phyloP scores from a whole-genome alignment of 257 asterid species.

The Thymus quinquecostatus region DNA sequence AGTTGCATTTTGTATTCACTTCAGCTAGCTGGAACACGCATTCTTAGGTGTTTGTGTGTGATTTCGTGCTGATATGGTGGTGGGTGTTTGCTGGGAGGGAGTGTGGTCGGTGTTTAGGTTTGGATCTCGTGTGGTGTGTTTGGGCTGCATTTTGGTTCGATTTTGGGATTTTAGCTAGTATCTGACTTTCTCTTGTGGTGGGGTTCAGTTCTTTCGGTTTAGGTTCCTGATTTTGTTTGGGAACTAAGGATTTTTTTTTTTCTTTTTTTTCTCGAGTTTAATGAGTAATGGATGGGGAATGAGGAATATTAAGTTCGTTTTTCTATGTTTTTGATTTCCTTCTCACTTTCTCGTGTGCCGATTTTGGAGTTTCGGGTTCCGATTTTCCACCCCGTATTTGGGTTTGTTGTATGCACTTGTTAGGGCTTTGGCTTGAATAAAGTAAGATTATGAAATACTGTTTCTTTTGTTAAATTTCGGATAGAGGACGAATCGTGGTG shows the following conservation, averaged over 20 bases:
- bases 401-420: neutral
- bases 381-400: neutral
- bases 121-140: constrained; percentile 38
- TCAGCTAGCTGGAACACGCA: neutral
- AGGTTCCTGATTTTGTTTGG: constrained; percentile 32
- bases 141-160: constrained; percentile 36
- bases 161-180: constrained; percentile 12
- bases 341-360: neutral
- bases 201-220: constrained; percentile 23
- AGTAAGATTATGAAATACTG: neutral
- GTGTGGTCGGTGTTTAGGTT: constrained; percentile 19
- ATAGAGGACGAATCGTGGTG: constrained; percentile 14
- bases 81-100: constrained; percentile 30
- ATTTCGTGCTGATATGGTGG: constrained; percentile 25
- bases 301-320: neutral
- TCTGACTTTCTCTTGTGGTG: neutral
- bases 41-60: constrained; percentile 27
- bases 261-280: neutral
- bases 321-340: neutral
- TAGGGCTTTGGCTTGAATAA: constrained; percentile 19
- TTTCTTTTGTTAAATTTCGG: neutral
- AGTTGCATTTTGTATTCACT: neutral
- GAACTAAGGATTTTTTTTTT: neutral
- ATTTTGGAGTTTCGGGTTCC: neutral
- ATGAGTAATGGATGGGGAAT: constrained; percentile 21